Evolutionary conservation across 352 stramenopile species (phyloP).

Genomic region (Phytophthora podocarpi): DNA sequence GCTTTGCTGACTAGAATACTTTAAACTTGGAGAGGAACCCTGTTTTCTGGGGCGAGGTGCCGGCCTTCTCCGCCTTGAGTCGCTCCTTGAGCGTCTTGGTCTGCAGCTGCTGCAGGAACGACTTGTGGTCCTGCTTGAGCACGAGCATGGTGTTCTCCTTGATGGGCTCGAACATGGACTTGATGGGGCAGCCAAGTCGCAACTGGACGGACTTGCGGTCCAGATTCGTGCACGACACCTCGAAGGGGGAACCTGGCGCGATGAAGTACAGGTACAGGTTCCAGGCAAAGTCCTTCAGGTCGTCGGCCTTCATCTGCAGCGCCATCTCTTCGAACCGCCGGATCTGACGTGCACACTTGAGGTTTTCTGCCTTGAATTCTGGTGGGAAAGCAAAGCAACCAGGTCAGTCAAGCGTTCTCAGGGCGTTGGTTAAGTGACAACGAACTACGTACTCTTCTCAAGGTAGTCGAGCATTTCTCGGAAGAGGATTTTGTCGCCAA

Average conservation of each 20-base stretch:
- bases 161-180: constrained; percentile 86
- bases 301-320: constrained; percentile 65
- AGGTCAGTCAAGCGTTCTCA: background rate
- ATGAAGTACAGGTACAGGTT: constrained; percentile 87
- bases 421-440: too few species aligned
- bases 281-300: constrained; percentile 84
- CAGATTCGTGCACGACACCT: constrained; percentile 85
- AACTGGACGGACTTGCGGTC: constrained; percentile 84
- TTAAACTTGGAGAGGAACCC: constrained; percentile 81
- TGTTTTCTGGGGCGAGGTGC: constrained; percentile 43
- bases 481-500: constrained; percentile 83
- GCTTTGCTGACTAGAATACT: constrained; percentile 45
- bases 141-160: constrained; percentile 88
- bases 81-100: constrained; percentile 78
- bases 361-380: constrained; percentile 88
- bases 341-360: constrained; percentile 85
- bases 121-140: constrained; percentile 86
- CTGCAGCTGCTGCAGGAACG: constrained; percentile 73
- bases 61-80: constrained; percentile 65
- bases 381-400: background rate
- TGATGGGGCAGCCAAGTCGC: constrained; percentile 76
- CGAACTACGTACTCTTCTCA: constrained; percentile 68
- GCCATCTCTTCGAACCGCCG: constrained; percentile 80
- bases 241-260: constrained; percentile 68
- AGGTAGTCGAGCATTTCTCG: constrained; percentile 87